Base-by-base conservation (phyloP, 768 basidiomycete genomes). In the Russula brevipes region DNA sequence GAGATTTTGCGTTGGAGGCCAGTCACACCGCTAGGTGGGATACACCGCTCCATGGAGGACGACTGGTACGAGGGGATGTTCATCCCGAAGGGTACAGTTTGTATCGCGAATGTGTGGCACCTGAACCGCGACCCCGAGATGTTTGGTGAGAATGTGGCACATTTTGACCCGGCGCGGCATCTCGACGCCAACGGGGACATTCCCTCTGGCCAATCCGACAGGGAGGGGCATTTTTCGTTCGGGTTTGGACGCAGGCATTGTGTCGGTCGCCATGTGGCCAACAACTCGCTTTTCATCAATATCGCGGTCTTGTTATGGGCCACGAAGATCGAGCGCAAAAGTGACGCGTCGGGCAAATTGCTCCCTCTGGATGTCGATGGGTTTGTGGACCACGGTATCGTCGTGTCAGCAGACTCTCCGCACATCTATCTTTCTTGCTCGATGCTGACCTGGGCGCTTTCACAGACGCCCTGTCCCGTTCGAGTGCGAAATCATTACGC, bases 211-310 rank as follows among this genome's bases (percentile, higher is more conserved):
- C 7, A 3, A 6, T 19, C n/a, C 2, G 36, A 30, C 3, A 24
- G 41, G 24, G 38, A 54, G 24, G 65, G 70, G 1, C 69, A 74
- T 51, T 54, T 66, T 38, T 60, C 69, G 1, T 73, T 62, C 51
- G 72, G 73, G 2, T 75, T 71, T 57, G 70, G 73, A 24, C 57
- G 72, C 5, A 47, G 64, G 12, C 30, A 45, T 24, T 65, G 64
- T 31, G 8, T 46, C 6, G 64, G 61, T 14, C 62, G 50, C 1
- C 42, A 42, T 19, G 41, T 65, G 14, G 61, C 61, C 1, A 72
- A 74, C 53, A 66, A 72, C 31, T 68, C 71, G n/a, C 30, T 76
- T 12, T 75, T 74, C 50, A 73, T 76, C 33, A 63, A 67, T 35
- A 70, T 75, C 16, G 74, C 74, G 12, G 56, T 66, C 31, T 59